phyloP scores from a whole-genome alignment of 441 rosid genomes.

The Syzygium syzygioides region DNA sequence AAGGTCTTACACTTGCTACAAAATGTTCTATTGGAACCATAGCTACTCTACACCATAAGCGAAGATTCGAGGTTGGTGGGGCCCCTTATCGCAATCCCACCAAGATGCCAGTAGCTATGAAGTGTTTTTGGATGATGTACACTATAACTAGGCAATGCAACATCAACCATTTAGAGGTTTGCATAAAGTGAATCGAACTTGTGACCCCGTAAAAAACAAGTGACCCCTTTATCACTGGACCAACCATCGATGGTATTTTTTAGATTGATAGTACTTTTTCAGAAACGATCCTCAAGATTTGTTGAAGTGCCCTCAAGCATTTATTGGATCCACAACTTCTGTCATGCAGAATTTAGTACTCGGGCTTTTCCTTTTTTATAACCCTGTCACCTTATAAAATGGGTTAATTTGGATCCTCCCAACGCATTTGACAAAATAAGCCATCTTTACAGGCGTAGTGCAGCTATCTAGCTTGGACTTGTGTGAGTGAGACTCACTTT shows the following conservation, averaged over 20 bases:
- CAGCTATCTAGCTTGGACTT: neutral
- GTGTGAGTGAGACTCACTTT: neutral
- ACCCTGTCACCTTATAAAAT: neutral
- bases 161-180: neutral
- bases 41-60: neutral
- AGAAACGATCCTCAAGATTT: neutral
- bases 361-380: neutral
- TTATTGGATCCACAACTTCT: neutral
- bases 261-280: neutral
- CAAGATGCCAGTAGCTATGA: neutral
- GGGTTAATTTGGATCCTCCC: neutral
- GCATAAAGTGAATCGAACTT: neutral
- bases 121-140: neutral
- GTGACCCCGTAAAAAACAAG: fast-evolving
- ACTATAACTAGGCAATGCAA: neutral
- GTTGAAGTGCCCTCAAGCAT: neutral
- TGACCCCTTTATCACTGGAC: neutral
- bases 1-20: neutral
- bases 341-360: neutral
- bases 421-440: neutral
- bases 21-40: neutral
- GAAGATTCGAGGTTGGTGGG: fast-evolving
- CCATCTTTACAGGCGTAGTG: neutral
- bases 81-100: neutral
- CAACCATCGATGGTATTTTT: neutral